Evolutionary conservation across 495 filamentous ascomycete genomes (phyloP).

Genomic region (Glonium stellatum): DNA sequence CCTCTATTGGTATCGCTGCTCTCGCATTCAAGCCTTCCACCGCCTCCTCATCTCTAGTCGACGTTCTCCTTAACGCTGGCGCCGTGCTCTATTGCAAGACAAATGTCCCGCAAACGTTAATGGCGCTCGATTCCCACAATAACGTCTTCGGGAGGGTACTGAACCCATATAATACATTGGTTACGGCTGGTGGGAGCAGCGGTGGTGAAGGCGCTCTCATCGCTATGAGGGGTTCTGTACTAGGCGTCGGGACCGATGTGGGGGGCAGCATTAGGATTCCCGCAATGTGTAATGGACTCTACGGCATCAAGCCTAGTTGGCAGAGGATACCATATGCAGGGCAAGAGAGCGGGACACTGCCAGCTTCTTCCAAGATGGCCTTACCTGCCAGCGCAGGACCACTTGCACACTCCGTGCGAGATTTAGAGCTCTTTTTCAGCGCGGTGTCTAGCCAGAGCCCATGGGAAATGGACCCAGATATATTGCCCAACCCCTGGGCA

Average conservation of each 20-base stretch:
- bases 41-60: conserved; percentile 30
- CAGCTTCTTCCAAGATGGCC: conserved; percentile 24
- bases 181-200: conserved; percentile 52
- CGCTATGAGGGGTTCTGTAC: conserved; percentile 33
- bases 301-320: conserved; percentile 49
- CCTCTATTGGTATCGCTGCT: conserved; percentile 32
- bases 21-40: conserved; percentile 32
- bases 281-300: conserved; percentile 56
- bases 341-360: conserved; percentile 38
- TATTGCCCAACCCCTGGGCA: conserved; percentile 31
- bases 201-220: conserved; percentile 50
- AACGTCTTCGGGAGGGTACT: conserved; percentile 39
- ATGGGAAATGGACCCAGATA: conserved; percentile 34
- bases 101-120: conserved; percentile 40
- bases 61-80: conserved; percentile 32
- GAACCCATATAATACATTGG: conserved; percentile 34
- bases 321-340: conserved; percentile 51
- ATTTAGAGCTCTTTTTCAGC: conserved; percentile 37
- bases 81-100: conserved; percentile 44
- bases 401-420: conserved; percentile 31
- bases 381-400: conserved; percentile 37
- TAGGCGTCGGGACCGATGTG: conserved; percentile 56
- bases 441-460: conserved; percentile 28
- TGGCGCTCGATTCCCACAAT: conserved; percentile 39
- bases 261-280: conserved; percentile 66